Evolutionary conservation across 164 flowering plant species (phyloP).

Genomic region (Dillenia suffruticosa): DNA sequence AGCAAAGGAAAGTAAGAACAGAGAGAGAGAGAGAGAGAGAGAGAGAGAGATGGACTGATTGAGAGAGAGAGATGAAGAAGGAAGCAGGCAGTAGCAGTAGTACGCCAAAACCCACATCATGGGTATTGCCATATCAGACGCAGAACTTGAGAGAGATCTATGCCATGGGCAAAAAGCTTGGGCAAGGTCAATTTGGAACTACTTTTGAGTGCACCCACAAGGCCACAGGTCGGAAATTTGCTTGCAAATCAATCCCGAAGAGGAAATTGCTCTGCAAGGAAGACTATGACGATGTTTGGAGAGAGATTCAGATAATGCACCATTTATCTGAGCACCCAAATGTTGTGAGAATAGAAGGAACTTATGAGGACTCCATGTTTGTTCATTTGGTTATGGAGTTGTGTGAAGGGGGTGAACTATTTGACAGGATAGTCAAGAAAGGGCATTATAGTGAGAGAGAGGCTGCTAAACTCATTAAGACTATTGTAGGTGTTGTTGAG

Average conservation of each 20-base stretch:
- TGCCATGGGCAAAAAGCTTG: slow-evolving; percentile 25
- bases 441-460: slow-evolving; percentile 41
- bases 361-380: slow-evolving; percentile 25
- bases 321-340: slow-evolving; percentile 36
- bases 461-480: slow-evolving; percentile 32
- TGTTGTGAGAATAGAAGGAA: slow-evolving; percentile 30
- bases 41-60: no score
- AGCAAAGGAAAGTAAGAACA: no score
- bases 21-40: no score
- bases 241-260: slow-evolving; percentile 41
- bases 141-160: slow-evolving; percentile 7
- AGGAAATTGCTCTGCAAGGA: slow-evolving; percentile 31
- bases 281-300: slow-evolving; percentile 37
- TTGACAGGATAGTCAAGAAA: slow-evolving; percentile 34
- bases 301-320: slow-evolving; percentile 48
- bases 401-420: slow-evolving; percentile 36
- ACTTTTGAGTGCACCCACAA: slow-evolving; percentile 32
- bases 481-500: slow-evolving; percentile 47
- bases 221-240: slow-evolving; percentile 12
- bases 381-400: slow-evolving; percentile 10
- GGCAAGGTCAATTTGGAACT: slow-evolving; percentile 38
- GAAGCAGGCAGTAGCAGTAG: no score
- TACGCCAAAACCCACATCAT: no score
- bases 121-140: no score
- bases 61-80: no score